Evolutionary conservation across 1,284 basidiomycete genomes (phyloP).

Genomic region (Trametes versicolor): DNA sequence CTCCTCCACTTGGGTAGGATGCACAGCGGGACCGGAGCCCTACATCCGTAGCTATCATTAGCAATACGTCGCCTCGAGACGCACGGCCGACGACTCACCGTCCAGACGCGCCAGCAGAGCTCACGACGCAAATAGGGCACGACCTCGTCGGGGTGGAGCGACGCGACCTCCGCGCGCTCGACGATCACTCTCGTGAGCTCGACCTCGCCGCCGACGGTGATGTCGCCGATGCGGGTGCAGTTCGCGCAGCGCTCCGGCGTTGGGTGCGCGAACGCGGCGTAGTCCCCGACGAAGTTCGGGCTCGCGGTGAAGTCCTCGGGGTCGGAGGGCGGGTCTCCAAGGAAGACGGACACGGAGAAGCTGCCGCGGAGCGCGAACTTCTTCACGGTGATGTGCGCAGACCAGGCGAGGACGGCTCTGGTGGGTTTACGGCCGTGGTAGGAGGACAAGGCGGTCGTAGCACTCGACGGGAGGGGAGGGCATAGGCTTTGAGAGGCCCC

Average conservation of each 20-base stretch:
- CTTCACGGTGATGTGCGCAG: conserved; percentile 50
- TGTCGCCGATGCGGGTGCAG: conserved; percentile 2
- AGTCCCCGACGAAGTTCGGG: conserved; percentile 48
- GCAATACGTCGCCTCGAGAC: neutral
- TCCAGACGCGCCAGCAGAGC: neutral
- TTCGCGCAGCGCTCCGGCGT: conserved; percentile 12
- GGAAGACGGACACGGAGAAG: conserved; percentile 53
- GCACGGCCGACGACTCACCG: neutral
- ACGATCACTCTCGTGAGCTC: neutral
- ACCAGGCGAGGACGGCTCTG: conserved; percentile 48
- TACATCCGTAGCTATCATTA: neutral
- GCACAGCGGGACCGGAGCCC: neutral
- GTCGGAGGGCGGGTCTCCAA: conserved; percentile 49
- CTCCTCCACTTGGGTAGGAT: neutral
- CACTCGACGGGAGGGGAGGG: neutral
- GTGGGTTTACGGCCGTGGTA: neutral
- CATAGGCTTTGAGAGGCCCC: neutral
- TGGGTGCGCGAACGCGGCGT: conserved; percentile 51
- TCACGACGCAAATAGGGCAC: neutral
- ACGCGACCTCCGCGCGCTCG: neutral
- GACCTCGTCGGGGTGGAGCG: neutral
- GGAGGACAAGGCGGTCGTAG: neutral
- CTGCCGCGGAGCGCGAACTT: conserved; percentile 52
- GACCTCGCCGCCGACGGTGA: conserved; percentile 1
- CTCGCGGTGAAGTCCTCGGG: conserved; percentile 46